These are phyloP conservation scores for Thelonectria blattea DNA, from an alignment of 2,329 filamentous ascomycete genomes.

Conservation along the genomic window DNA sequence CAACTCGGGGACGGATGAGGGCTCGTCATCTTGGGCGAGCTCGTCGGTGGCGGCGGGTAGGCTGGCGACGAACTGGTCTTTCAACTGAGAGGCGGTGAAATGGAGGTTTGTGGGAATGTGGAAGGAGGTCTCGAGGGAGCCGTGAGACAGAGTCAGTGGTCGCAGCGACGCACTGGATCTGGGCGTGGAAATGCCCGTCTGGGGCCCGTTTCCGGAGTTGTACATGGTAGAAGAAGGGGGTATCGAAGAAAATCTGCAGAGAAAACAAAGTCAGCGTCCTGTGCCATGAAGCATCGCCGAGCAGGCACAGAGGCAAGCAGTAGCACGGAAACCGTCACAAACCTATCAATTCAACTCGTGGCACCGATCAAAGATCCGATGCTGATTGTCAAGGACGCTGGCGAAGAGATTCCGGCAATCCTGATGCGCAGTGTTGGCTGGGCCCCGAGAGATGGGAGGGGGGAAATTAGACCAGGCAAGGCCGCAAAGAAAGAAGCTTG, in stretches of 20 bases:
- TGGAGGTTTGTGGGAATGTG: slow-evolving; percentile 94
- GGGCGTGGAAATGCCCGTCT: slow-evolving; percentile 96
- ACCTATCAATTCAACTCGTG: slow-evolving; percentile 43
- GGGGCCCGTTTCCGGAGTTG: slow-evolving; percentile 80
- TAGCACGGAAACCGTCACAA: slow-evolving; percentile 23
- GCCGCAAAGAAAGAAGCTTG: slow-evolving; percentile 32
- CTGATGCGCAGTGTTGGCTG: slow-evolving; percentile 38
- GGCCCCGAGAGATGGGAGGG: slow-evolving; percentile 36
- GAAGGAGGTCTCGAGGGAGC: slow-evolving; percentile 94
- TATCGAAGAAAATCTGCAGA: slow-evolving; percentile 48
- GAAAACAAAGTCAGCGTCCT: slow-evolving; percentile 26
- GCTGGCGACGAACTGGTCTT: slow-evolving; percentile 84
- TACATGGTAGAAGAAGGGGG: slow-evolving; percentile 71
- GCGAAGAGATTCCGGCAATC: slow-evolving; percentile 32
- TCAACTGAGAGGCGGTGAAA: slow-evolving; percentile 93
- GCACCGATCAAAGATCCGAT: slow-evolving; percentile 32
- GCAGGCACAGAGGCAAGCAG: neutral
- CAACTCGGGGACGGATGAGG: slow-evolving; percentile 92
- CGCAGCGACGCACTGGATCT: slow-evolving; percentile 92
- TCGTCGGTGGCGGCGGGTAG: slow-evolving; percentile 94
- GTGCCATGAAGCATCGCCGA: slow-evolving; percentile 3
- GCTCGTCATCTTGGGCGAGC: slow-evolving; percentile 96
- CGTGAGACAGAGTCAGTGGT: slow-evolving; percentile 88
- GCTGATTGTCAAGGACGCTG: slow-evolving; percentile 39
- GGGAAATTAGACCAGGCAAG: slow-evolving; percentile 34